These are phyloP conservation scores for Candida ulmi DNA, from an alignment of 805 yeast genomes.

Conservation along the genomic window DNA sequence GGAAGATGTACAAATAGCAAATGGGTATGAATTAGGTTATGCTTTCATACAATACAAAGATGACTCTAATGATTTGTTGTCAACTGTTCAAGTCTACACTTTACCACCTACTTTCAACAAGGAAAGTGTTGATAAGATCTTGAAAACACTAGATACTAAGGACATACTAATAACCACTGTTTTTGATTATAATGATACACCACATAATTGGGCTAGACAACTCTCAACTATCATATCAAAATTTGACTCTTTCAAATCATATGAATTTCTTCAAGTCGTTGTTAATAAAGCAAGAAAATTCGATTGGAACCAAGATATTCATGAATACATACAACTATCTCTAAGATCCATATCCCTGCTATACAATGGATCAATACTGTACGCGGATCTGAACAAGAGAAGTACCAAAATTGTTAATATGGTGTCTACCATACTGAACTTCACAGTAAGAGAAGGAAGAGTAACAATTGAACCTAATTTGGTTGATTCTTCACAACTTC, in stretches of 20 bases:
- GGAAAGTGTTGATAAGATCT: not conserved
- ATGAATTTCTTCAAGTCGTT: conserved; percentile 4
- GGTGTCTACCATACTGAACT: conserved; percentile 5
- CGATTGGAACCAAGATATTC: conserved; percentile 17
- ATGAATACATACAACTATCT: conserved; percentile 30
- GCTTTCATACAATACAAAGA: conserved; percentile 16
- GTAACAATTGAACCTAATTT: conserved; percentile 2
- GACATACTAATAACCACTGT: conserved; percentile 11
- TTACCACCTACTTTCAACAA: conserved; percentile 3
- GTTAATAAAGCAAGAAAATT: conserved; percentile 5
- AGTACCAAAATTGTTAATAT: conserved; percentile 1
- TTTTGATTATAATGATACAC: conserved; percentile 14
- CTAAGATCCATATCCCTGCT: conserved; percentile 15
- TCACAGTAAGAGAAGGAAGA: conserved; percentile 3
- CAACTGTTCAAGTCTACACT: conserved; percentile 16
- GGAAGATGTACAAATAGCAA: conserved; percentile 7
- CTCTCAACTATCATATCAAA: not conserved
- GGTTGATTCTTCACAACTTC: conserved; percentile 19
- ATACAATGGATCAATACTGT: conserved; percentile 8
- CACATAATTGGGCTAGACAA: conserved; percentile 10
- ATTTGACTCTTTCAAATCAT: not conserved
- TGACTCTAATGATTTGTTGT: conserved; percentile 7
- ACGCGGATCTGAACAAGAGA: conserved; percentile 3
- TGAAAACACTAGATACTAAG: not conserved
- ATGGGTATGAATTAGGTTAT: conserved; percentile 14